Percentiles rank a stretch among this genome's conserved stretches.
These are phyloP conservation scores for rapeseed (Brassica napus) DNA, from an alignment of 345 rosid species.

Conservation along the genomic window DNA sequence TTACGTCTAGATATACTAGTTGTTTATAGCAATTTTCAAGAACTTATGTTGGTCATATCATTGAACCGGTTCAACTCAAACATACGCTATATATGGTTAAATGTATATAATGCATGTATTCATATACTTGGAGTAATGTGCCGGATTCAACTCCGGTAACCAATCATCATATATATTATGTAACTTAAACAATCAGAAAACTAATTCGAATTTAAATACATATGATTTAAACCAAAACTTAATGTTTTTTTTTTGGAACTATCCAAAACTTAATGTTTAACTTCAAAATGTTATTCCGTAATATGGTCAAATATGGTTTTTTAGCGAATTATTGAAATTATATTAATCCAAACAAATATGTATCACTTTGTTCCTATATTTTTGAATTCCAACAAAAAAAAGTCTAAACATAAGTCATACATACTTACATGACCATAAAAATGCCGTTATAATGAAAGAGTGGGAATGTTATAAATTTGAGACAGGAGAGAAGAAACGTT, in stretches of 20 bases:
- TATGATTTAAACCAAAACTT: not conserved
- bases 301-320: not conserved
- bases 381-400: not conserved
- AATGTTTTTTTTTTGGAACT: too few species aligned
- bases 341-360: not conserved
- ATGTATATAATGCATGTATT: not conserved
- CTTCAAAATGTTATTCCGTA: not conserved
- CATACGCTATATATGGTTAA: not conserved
- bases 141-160: not conserved
- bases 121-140: not conserved
- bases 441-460: not conserved
- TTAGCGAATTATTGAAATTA: not conserved
- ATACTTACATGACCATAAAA: not conserved
- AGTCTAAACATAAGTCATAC: not conserved
- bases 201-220: not conserved
- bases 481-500: slow-evolving; percentile 17
- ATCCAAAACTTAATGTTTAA: too few species aligned
- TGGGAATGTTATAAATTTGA: not conserved
- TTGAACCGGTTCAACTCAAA: not conserved
- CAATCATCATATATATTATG: not conserved
- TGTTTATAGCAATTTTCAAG: not conserved
- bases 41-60: not conserved
- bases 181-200: not conserved
- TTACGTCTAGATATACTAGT: not conserved
- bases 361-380: not conserved